Conservation (phyloP, 1,139 yeast species). For the Hyphopichia wangnamkhiaoensis region DNA sequence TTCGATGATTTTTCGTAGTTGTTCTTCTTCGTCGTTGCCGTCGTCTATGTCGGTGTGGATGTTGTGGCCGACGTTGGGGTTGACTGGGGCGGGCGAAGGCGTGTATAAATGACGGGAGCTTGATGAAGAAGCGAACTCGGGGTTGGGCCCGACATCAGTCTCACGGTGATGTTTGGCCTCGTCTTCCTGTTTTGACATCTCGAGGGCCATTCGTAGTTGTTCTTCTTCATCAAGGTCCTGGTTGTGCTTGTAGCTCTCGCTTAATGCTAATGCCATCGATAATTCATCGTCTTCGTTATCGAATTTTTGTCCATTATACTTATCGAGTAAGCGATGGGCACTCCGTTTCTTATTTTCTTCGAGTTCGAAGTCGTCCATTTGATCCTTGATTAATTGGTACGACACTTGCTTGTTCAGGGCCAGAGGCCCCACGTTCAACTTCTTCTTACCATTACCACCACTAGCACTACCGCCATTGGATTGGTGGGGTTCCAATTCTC, state of each 20-base stretch:
- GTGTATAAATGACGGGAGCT: too few relatives aligned
- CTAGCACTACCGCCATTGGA: slow-evolving; percentile 1
- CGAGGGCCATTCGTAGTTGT: slow-evolving; percentile 26
- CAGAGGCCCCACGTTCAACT: slow-evolving; percentile 17
- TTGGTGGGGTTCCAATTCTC: slow-evolving; percentile 28
- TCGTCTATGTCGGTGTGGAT: neutral
- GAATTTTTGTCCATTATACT: slow-evolving; percentile 44
- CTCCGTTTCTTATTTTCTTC: slow-evolving; percentile 19
- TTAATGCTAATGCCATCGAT: slow-evolving; percentile 55
- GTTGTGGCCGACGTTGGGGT: neutral
- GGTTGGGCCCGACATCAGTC: neutral
- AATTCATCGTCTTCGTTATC: slow-evolving; percentile 49
- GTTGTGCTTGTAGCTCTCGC: slow-evolving; percentile 31
- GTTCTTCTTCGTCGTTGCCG: slow-evolving; percentile 13
- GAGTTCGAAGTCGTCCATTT: slow-evolving; percentile 39
- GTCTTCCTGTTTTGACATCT: slow-evolving; percentile 18
- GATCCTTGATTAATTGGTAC: slow-evolving; percentile 30
- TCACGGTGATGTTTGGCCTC: neutral
- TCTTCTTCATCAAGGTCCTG: slow-evolving; percentile 18
- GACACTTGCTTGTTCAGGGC: slow-evolving; percentile 15
- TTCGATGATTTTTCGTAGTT: slow-evolving; percentile 15
- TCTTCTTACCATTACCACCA: slow-evolving; percentile 12
- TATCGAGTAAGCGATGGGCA: slow-evolving; percentile 33
- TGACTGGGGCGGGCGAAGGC: neutral
- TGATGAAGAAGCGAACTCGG: neutral